Evolutionary conservation across 805 yeast genomes (phyloP).

Genomic region (Suhomyces tanzawaensis): DNA sequence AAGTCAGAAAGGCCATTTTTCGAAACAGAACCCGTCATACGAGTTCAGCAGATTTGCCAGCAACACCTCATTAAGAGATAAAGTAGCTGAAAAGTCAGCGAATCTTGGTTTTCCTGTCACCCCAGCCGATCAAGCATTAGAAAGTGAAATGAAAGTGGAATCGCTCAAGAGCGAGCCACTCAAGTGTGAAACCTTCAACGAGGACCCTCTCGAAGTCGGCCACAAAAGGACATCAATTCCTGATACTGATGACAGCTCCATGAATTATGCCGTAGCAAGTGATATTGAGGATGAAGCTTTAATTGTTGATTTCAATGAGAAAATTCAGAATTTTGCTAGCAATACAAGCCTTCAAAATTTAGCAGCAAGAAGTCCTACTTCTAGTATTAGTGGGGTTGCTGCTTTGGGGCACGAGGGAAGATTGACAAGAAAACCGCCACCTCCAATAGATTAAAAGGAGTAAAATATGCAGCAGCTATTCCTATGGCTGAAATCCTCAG

Average conservation of each 20-base stretch:
- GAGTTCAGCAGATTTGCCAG: constrained; percentile 2
- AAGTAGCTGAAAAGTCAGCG: not conserved
- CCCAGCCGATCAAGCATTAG: not conserved
- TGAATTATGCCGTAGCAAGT: not conserved
- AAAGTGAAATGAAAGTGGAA: not conserved
- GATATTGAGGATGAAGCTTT: constrained; percentile 2
- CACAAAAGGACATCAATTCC: too few relatives aligned
- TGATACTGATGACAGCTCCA: constrained; percentile 1
- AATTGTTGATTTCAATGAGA: constrained; percentile 1
- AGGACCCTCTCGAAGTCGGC: too few relatives aligned
- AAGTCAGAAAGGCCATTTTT: not conserved
- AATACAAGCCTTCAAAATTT: constrained; percentile 2
- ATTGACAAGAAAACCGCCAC: constrained; percentile 9
- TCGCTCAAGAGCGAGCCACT: not conserved
- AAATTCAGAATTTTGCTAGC: not conserved
- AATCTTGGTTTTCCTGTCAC: not conserved
- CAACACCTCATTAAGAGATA: not conserved
- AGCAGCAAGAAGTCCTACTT: constrained; percentile 9
- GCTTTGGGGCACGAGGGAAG: not conserved
- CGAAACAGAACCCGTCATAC: constrained; percentile 1
- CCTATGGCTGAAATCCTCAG: too few relatives aligned
- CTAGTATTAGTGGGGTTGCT: constrained; percentile 10
- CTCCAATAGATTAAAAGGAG: not conserved
- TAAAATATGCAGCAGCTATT: too few relatives aligned
- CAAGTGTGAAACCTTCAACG: too few relatives aligned